Percentiles rank a stretch among this genome's conserved stretches.
phyloP scores from a whole-genome alignment of 805 yeast species.

The Pichia membranifaciens region DNA sequence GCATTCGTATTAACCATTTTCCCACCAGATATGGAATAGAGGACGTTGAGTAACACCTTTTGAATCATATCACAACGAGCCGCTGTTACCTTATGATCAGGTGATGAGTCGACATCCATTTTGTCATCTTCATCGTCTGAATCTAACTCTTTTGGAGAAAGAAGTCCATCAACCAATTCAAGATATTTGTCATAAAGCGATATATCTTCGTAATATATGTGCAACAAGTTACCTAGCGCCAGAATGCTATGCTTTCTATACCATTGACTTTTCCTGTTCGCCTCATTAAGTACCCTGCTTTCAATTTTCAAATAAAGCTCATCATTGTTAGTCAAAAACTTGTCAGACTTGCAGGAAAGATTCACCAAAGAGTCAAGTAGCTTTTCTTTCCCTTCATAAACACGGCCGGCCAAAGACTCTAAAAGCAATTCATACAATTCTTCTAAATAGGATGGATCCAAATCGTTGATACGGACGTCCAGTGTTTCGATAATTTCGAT shows the following conservation, averaged over 20 bases:
- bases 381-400: slow-evolving; percentile 84
- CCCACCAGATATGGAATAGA: slow-evolving; percentile 4
- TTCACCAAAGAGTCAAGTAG: slow-evolving; percentile 66
- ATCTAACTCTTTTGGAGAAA: slow-evolving; percentile 21
- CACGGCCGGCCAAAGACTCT: slow-evolving; percentile 63
- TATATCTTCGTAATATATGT: slow-evolving; percentile 23
- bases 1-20: not conserved
- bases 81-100: not conserved
- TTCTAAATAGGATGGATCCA: slow-evolving; percentile 17
- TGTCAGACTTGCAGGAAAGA: slow-evolving; percentile 42
- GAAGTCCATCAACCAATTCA: slow-evolving; percentile 22
- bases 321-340: slow-evolving; percentile 26
- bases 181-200: slow-evolving; percentile 35
- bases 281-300: slow-evolving; percentile 50
- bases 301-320: slow-evolving; percentile 35
- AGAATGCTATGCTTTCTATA: slow-evolving; percentile 57
- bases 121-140: slow-evolving; percentile 30
- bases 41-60: not conserved
- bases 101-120: slow-evolving; percentile 19
- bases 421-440: slow-evolving; percentile 50
- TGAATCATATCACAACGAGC: not conserved
- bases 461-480: slow-evolving; percentile 22
- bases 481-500: slow-evolving; percentile 50
- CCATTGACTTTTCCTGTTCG: slow-evolving; percentile 55
- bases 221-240: slow-evolving; percentile 44